Conservation (phyloP, 169 alveolate genomes). For the Sarcocystis neurona region DNA sequence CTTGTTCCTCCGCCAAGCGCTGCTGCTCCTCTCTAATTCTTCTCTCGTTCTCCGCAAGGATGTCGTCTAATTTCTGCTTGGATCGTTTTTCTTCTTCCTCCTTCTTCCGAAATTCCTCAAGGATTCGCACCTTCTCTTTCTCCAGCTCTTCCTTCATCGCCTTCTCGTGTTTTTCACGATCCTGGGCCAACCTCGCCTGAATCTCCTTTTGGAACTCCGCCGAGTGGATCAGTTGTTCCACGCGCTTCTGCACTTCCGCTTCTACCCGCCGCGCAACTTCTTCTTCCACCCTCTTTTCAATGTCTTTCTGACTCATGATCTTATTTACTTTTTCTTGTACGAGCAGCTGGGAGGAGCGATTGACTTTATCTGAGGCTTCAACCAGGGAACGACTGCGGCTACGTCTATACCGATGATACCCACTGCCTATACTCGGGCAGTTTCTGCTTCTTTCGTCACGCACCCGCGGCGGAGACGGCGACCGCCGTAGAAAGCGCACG, state of each 20-base stretch:
- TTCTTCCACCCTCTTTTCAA: slow-evolving; percentile 37
- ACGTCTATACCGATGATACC: slow-evolving; percentile 4
- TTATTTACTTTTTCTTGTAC: not conserved
- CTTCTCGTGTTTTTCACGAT: slow-evolving; percentile 34
- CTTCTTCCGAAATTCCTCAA: slow-evolving; percentile 38
- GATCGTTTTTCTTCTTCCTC: slow-evolving; percentile 53
- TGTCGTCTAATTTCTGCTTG: slow-evolving; percentile 38
- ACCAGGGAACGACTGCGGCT: slow-evolving; percentile 36
- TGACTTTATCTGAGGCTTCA: not conserved
- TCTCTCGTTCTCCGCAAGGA: slow-evolving; percentile 47
- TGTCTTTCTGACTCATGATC: not conserved
- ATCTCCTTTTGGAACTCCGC: slow-evolving; percentile 43
- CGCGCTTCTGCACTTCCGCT: slow-evolving; percentile 56
- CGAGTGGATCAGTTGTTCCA: slow-evolving; percentile 38
- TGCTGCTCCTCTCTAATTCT: slow-evolving; percentile 50
- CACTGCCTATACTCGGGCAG: not conserved
- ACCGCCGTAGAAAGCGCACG: too few species aligned
- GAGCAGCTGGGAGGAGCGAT: slow-evolving; percentile 6
- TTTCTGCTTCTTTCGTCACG: too few species aligned
- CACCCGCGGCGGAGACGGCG: too few species aligned
- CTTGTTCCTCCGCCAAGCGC: slow-evolving; percentile 57
- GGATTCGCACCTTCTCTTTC: slow-evolving; percentile 3
- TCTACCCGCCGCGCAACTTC: slow-evolving; percentile 51
- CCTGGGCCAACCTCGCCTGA: slow-evolving; percentile 37
- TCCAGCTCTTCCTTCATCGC: slow-evolving; percentile 32